Conservation (phyloP, 305 asterid species). For the Galium porrigens region DNA sequence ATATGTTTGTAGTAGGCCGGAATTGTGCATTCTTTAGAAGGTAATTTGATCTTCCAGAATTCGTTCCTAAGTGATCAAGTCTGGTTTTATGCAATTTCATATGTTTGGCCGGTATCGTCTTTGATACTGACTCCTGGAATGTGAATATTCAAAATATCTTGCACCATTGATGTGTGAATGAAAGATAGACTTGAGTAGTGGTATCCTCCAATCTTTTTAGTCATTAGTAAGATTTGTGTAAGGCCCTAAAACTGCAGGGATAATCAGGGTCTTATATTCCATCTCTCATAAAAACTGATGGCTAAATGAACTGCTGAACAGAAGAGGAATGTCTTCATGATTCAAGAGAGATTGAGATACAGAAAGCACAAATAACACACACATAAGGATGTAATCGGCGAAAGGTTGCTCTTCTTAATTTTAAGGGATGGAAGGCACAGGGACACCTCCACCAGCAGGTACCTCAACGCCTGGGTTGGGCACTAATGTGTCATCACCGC, state of each 20-base stretch:
- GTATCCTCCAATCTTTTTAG: too few relatives aligned
- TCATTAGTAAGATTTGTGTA: too few relatives aligned
- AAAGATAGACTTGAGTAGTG: too few relatives aligned
- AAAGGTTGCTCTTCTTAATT: conserved; percentile 10
- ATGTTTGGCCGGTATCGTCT: not conserved
- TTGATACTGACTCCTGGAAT: not conserved
- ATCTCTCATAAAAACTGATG: too few relatives aligned
- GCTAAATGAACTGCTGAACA: not conserved
- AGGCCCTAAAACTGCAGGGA: too few relatives aligned
- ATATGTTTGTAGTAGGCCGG: not conserved
- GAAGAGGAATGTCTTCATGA: not conserved
- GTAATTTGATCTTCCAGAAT: too few relatives aligned
- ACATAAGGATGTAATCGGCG: not conserved
- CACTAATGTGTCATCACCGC: conserved; percentile 45
- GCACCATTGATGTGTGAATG: not conserved
- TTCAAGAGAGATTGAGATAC: not conserved
- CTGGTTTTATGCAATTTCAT: not conserved
- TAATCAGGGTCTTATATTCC: too few relatives aligned
- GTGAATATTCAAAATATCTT: too few relatives aligned
- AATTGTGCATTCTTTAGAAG: not conserved
- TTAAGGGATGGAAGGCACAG: conserved; percentile 35
- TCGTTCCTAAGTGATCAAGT: not conserved
- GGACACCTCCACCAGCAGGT: conserved; percentile 27
- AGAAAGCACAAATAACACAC: not conserved
- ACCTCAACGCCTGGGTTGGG: conserved; percentile 58